phyloP scores from a whole-genome alignment of 2,329 filamentous ascomycete genomes.

The Botrytis squamosa region DNA sequence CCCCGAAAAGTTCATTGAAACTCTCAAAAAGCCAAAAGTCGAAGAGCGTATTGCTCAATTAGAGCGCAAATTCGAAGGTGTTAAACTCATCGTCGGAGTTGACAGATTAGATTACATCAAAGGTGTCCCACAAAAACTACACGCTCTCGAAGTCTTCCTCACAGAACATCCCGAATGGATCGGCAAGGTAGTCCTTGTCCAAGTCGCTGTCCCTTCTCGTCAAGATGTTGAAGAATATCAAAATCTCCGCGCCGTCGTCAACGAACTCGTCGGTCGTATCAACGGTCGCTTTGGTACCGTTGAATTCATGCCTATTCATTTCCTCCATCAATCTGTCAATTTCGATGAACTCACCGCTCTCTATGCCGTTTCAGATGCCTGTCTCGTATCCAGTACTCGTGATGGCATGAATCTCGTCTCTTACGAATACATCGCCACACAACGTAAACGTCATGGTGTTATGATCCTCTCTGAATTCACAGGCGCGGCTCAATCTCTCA shows the following conservation, averaged over 20 bases:
- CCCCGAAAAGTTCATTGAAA: conserved; percentile 92
- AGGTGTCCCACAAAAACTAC: conserved; percentile 94
- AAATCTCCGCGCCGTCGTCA: conserved; percentile 90
- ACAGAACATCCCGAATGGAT: conserved; percentile 98
- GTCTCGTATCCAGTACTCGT: conserved; percentile 89
- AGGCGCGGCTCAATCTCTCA: conserved; percentile 90
- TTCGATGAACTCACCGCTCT: conserved; percentile 94
- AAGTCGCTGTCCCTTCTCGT: conserved; percentile 90
- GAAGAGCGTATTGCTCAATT: conserved; percentile 83
- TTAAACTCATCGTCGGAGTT: conserved; percentile 95
- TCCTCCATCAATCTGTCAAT: conserved; percentile 91
- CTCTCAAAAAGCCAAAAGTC: conserved; percentile 79
- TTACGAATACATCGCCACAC: conserved; percentile 96
- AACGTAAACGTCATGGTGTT: conserved; percentile 84
- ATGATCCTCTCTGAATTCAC: conserved; percentile 97
- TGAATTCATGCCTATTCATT: conserved; percentile 99
- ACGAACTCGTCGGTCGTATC: conserved; percentile 93
- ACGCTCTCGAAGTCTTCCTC: conserved; percentile 93
- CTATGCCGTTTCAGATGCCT: conserved; percentile 89
- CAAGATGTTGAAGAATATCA: conserved; percentile 98
- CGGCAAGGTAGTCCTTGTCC: conserved; percentile 92
- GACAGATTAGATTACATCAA: conserved; percentile 99
- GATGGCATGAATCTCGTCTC: conserved; percentile 99
- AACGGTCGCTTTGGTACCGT: conserved; percentile 96
- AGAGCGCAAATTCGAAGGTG: conserved; percentile 87